Base-by-base conservation (phyloP, 1,284 basidiomycete genomes). In the Cutaneotrichosporon sp. region DNA sequence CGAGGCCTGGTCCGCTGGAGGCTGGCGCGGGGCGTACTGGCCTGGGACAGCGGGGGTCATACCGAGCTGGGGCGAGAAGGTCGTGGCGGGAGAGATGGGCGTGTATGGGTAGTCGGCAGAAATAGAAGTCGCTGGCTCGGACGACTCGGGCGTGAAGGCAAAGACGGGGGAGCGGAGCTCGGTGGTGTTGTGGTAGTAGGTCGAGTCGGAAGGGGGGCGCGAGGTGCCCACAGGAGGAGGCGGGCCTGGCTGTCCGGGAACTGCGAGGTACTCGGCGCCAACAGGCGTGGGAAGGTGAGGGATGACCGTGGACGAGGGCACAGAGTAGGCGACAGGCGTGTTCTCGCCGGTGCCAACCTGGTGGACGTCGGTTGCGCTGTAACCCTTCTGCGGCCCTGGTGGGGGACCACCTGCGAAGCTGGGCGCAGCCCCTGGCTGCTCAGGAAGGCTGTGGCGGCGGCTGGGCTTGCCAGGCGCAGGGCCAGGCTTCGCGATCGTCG, bases 381-480 rank as follows among this genome's bases (percentile, higher is more conserved):
- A 63, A n/a, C 58, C 56, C 58, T 63, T 66, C 8, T 58, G 31
- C 1, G 64, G 58, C 16, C 46, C 29, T 24, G 56, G 58, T 0
- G 61, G 61, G 18, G 20, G 34, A 20, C 54, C 56, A 13, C 53
- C 50, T 1, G 49, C 42, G 25, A 53, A 53, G 34, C 51, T 53
- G n/a, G 51, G 51, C 13, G 51, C 34, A 8, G 51, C 45, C 22
- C 43, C 55, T 10, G 55, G 47, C 8, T 56, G 49, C 36, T 60
- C 59, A 20, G 63, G 63, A n/a, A 64, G 54, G 24, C 60, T 62
- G 60, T 65, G 64, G 14, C 64, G 64, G 42, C 64, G 64, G 16
- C 11, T 24, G 14, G 54, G 33, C 54, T 63, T 63, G 18, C 43
- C 54, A 9, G 34, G 36, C 10, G 31, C 45, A 11, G 54, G 7